These are phyloP conservation scores for Phytophthora sp. DNA, from an alignment of 352 stramenopile species.

Conservation along the genomic window DNA sequence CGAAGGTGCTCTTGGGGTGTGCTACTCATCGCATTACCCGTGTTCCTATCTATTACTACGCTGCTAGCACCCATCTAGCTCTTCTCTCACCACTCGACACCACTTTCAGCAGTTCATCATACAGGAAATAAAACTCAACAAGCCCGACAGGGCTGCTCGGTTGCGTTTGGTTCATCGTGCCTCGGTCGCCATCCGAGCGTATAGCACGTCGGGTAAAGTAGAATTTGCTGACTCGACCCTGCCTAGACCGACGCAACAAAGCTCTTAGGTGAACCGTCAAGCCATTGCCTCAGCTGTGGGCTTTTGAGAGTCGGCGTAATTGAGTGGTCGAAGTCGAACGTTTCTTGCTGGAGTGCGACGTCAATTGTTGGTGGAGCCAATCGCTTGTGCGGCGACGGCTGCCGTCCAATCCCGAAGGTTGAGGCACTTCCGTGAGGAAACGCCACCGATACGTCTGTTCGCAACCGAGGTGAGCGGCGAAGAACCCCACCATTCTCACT, in stretches of 20 bases:
- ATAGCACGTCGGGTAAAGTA: slow-evolving; percentile 5
- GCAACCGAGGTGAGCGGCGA: slow-evolving; percentile 77
- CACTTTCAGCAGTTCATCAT: slow-evolving; percentile 21
- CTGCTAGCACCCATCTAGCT: slow-evolving; percentile 1
- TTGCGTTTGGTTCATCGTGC: slow-evolving; percentile 9
- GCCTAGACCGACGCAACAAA: slow-evolving; percentile 83
- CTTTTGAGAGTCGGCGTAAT: slow-evolving; percentile 90
- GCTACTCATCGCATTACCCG: slow-evolving; percentile 16
- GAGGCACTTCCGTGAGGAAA: slow-evolving; percentile 68
- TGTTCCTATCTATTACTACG: slow-evolving; percentile 23
- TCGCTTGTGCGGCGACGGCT: slow-evolving; percentile 75
- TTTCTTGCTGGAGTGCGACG: slow-evolving; percentile 80
- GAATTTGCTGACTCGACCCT: slow-evolving; percentile 26
- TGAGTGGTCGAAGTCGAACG: slow-evolving; percentile 86
- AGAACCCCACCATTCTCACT: slow-evolving; percentile 64
- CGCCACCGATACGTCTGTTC: slow-evolving; percentile 84
- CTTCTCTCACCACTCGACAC: neutral
- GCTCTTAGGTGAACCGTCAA: slow-evolving; percentile 82
- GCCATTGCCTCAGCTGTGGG: slow-evolving; percentile 81
- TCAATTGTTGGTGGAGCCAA: slow-evolving; percentile 79
- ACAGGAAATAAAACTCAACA: slow-evolving; percentile 28
- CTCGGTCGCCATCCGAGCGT: slow-evolving; percentile 1
- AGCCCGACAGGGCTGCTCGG: neutral
- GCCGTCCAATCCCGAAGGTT: slow-evolving; percentile 48
- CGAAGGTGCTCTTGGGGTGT: slow-evolving; percentile 10